These are phyloP conservation scores for Phallus indusiatus DNA, from an alignment of 768 basidiomycete genomes.

Conservation along the genomic window DNA sequence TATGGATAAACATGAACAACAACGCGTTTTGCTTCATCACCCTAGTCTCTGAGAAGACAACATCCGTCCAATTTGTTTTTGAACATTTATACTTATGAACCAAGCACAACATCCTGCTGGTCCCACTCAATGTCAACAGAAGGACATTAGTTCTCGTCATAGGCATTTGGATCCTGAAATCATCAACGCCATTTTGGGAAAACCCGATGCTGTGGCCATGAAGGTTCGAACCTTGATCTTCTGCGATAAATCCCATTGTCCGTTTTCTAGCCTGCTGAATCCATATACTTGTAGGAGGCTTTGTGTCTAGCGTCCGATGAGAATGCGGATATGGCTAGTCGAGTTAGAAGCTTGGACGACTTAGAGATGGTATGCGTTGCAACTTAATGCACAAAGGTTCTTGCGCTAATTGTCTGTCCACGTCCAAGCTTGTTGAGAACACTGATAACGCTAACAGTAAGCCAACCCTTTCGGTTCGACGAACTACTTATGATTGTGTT, in stretches of 20 bases:
- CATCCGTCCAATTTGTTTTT: too few relatives aligned
- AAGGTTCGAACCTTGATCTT: slow-evolving; percentile 27
- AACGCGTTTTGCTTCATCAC: too few relatives aligned
- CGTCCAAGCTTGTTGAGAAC: slow-evolving; percentile 60
- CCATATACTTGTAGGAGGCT: slow-evolving; percentile 34
- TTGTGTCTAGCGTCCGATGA: slow-evolving; percentile 54
- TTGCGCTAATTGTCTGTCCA: background rate
- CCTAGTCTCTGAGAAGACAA: too few relatives aligned
- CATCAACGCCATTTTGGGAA: slow-evolving; percentile 78
- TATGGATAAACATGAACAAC: too few relatives aligned
- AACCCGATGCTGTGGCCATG: slow-evolving; percentile 73
- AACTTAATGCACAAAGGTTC: background rate
- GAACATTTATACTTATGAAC: too few relatives aligned
- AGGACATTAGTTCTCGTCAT: too few relatives aligned
- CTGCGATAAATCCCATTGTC: too few relatives aligned
- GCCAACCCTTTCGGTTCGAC: slow-evolving; percentile 12
- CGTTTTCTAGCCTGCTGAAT: too few relatives aligned
- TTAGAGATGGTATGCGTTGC: slow-evolving; percentile 65
- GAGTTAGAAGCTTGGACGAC: slow-evolving; percentile 67
- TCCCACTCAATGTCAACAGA: too few relatives aligned
- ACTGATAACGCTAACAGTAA: slow-evolving; percentile 87
- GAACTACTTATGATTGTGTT: too few relatives aligned
- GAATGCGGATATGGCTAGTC: slow-evolving; percentile 40
- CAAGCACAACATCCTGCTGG: too few relatives aligned
- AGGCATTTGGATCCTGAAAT: slow-evolving; percentile 49